Evolutionary conservation across 129 eudicot genomes (phyloP).

Genomic region (Centrapalus pauciflorus): DNA sequence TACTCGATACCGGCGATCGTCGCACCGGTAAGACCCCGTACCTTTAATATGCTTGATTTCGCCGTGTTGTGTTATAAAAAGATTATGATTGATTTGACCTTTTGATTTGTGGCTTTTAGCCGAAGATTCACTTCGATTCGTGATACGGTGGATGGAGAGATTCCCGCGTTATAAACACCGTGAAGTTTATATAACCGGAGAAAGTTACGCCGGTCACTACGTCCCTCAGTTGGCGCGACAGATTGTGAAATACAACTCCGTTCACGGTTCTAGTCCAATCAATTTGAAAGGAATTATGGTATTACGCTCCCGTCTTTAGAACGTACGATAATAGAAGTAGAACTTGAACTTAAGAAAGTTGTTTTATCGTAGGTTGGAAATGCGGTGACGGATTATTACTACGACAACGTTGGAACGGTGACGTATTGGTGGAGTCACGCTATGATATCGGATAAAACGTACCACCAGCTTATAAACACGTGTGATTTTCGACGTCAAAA

Average conservation of each 20-base stretch:
- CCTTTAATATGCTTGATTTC: not conserved
- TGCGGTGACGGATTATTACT: constrained; percentile 93
- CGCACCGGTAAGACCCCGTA: constrained; percentile 59
- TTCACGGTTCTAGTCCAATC: constrained; percentile 36
- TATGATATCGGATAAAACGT: constrained; percentile 93
- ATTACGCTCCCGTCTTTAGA: not conserved
- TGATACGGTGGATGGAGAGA: constrained; percentile 80
- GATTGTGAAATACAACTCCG: constrained; percentile 49
- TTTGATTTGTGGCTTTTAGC: constrained; percentile 40
- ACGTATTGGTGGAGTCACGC: constrained; percentile 99
- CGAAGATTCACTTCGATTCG: constrained; percentile 66
- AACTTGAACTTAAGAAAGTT: not conserved
- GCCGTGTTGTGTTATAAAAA: not conserved
- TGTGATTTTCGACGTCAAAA: constrained; percentile 77
- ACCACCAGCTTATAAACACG: constrained; percentile 65
- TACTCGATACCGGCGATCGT: constrained; percentile 76
- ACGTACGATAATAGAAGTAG: not conserved
- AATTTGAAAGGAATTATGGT: constrained; percentile 92
- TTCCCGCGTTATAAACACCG: constrained; percentile 81
- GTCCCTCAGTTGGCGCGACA: constrained; percentile 87
- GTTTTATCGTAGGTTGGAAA: constrained; percentile 71
- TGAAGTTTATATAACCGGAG: constrained; percentile 71
- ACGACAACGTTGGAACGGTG: constrained; percentile 95
- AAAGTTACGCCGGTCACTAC: constrained; percentile 97
- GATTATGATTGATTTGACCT: not conserved